Base-by-base conservation (phyloP, 148 eudicot genomes). In the Nepenthes gracilis region DNA sequence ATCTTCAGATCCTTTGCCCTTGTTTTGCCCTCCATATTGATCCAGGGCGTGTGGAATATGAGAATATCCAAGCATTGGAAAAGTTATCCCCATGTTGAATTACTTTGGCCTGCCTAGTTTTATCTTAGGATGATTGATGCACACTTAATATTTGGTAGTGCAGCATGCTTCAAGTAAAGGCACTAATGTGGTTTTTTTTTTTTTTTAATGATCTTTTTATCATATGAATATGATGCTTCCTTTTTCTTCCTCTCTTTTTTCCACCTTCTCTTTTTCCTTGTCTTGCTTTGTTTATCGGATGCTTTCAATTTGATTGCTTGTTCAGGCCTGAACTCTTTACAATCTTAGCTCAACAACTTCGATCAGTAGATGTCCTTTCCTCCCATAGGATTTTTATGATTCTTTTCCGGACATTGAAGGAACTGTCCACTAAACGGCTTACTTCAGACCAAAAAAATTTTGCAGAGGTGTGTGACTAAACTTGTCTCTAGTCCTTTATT, bases 361-460 rank as follows among this genome's bases (percentile, higher is more conserved):
- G 81, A 64, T 67, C 89, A 45, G 95, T 85, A 60, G 97, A 89
- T 71, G 70, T 74, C 62, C 90, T 89, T 66, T 73, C 87, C 48
- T 94, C 97, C 38, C 95, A 86, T 65, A 86, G 99, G 78, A 89
- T 94, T 58, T 86, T 86, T 70, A 75, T 89, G 83, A 86, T 86
- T 72, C 97, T 94, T 58, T 94, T 89, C 43, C 91, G 95, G 64
- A 79, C 82, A 43, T 63, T 89, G 74, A 94, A 94, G 85, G 97
- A 89, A 78, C 69, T 94, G 70, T 86, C 99, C 11, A 84, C 87
- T 53, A 94, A 94, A 69, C 86, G 99, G 62, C 92, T 94, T 55
- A 67, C 92, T 47, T 76, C 95, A 53, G 99, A 89, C 77, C 99
- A 86, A 72, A 81, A 77, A 70, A 89, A 75, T 61, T 93, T 73